Evolutionary conservation across 176 grass and related monocot genomes (phyloP), one percentile per base, ranked within the genome.

Genomic region (Hordeum marinum): DNA sequence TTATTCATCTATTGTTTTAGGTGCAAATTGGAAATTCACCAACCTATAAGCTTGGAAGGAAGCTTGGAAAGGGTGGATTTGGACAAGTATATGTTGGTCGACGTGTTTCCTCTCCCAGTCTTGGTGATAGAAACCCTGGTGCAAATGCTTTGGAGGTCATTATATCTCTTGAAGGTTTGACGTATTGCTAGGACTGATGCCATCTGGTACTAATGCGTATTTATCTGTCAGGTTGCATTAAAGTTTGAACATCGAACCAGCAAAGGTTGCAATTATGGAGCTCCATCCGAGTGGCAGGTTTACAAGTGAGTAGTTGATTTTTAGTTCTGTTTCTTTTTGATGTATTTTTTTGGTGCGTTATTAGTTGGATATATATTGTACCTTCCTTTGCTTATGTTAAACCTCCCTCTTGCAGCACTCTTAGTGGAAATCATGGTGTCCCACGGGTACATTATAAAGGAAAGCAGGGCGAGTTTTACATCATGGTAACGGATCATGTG

Each of bases 51-150:
- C 86, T 95, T 78, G 96, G 95, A 35, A 98, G 91, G 77, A 98
- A 98, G 78, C 91, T 98, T 66, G 91, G 96, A 76, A 98, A 98
- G 82, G 96, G 96, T 85, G 96, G 96, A 66, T 98, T 98, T 90
- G 95, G 95, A 83, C 95, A 98, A 89, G 96, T 98, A 77, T 95
- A 89, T 48, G 93, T 95, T 83, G 95, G 95, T 41, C 81, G 83
- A 40, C 91, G 87, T 85, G 85, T 92, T 82, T 90, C 91, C 11
- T 76, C 89, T 83, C 68, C 87, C 79, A 93, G 63, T 79, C 41
- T 68, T 72, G 63, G 72, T 85, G 91, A 89, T 26, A 80, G 89
- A 60, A 84, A 80, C 78, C 67, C 86, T 90, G 87, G 91, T 88
- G 80, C 89, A 79, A 93, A 88, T 93, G 89, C 89, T 86, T 84